Evolutionary conservation across 2,329 filamentous ascomycete species (phyloP), one percentile per base, ranked within the genome.

Genomic region (Pseudofabraea citricarpa): DNA sequence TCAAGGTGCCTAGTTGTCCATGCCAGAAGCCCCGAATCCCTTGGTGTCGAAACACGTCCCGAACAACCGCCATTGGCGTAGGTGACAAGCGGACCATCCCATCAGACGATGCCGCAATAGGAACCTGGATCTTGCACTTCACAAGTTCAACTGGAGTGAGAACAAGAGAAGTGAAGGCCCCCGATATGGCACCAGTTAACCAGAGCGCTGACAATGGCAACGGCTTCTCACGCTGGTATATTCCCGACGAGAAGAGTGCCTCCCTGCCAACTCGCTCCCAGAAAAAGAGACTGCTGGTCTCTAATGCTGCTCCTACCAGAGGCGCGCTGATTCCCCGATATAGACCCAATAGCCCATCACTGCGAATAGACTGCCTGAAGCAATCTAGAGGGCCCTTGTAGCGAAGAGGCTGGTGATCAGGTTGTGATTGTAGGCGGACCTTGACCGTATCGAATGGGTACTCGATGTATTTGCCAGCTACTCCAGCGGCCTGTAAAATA

Each of bases 381-480:
- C 93, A 97, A 68, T 98, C 93, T 51, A 96, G 59, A 0, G 93
- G 91, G 0, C 93, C 93, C 5, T 71, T 81, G 65, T 96, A 97
- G 47, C 79, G 83, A 16, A 90, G 77, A 13, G 89, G 90, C 2
- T 89, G 73, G 56, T 85, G 80, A 64, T 91, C 85, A 24, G 90
- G 87, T 64, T 97, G 91, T n/a, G 91, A 93, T 64, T 98, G 93
- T 9, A 98, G 79, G 31, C 93, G 87, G 47, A 98, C 93, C 69
- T 98, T 98, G 64, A 98, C 84, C 0, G 93, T 98, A 68, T 98
- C 93, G 68, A 98, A 98, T 19, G 93, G 93, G 64, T 96, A 98
- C 65, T 98, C 93, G 61, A 98, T 91, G 64, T 91, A 88, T 71
- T 97, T 98, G 50, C 91, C 91, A 26, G 88, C 83, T 47, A 94